Percentiles rank a stretch among this genome's conserved stretches.
These are phyloP conservation scores for Flammula alnicola DNA, from an alignment of 1,284 basidiomycete genomes.

Conservation along the genomic window DNA sequence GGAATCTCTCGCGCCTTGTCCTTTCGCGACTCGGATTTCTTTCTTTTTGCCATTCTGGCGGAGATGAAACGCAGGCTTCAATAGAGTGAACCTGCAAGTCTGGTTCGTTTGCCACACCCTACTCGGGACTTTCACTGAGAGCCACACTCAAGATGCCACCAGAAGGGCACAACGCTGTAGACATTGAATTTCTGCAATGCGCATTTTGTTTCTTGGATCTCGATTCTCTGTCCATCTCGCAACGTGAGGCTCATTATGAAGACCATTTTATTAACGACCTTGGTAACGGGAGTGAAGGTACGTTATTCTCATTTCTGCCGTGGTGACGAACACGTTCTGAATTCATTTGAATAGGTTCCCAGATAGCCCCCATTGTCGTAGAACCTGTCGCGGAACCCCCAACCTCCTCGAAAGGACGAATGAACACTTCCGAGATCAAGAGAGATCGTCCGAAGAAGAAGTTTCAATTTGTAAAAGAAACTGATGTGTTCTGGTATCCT, in stretches of 20 bases:
- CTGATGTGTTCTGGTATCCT: slow-evolving; percentile 71
- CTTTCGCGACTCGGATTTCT: not conserved
- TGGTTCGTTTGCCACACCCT: no score
- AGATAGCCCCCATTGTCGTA: slow-evolving; percentile 6
- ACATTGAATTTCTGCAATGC: slow-evolving; percentile 38
- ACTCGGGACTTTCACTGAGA: not conserved
- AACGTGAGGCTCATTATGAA: slow-evolving; percentile 55
- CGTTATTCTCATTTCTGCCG: not conserved
- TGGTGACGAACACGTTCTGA: not conserved
- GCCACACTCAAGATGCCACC: not conserved
- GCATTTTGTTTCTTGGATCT: slow-evolving; percentile 54
- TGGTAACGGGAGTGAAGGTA: slow-evolving; percentile 10
- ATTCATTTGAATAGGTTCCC: slow-evolving; percentile 5
- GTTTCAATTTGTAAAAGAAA: slow-evolving; percentile 27
- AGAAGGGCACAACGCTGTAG: not conserved
- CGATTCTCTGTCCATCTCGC: slow-evolving; percentile 32
- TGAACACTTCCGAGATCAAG: not conserved
- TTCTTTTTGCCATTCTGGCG: no score
- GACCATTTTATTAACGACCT: slow-evolving; percentile 40
- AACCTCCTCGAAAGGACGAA: not conserved
- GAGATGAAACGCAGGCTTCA: no score
- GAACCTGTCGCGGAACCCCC: slow-evolving; percentile 5
- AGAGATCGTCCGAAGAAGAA: slow-evolving; percentile 3
- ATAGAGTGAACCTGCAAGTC: no score
- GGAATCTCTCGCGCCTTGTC: not conserved